Percentiles rank a stretch among this genome's conserved stretches.
phyloP scores from a whole-genome alignment of 1,139 yeast species.

The Blastobotrys aristatus region DNA sequence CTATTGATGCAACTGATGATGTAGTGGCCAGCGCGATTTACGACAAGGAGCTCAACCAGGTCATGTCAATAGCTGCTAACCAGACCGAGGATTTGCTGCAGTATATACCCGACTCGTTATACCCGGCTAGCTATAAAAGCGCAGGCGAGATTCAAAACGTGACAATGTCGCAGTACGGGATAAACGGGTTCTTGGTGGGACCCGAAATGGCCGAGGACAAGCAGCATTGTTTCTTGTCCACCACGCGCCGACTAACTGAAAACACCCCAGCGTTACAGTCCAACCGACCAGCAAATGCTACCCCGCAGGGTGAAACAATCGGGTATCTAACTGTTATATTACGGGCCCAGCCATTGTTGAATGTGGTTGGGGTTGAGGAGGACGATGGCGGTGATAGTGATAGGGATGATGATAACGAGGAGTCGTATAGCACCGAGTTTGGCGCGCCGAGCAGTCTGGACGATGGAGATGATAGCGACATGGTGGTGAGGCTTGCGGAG shows the following conservation, averaged over 20 bases:
- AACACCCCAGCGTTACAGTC: slow-evolving; percentile 24
- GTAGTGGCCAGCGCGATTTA: slow-evolving; percentile 26
- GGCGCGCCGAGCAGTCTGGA: too few species aligned
- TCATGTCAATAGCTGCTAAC: slow-evolving; percentile 15
- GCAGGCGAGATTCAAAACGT: slow-evolving; percentile 12
- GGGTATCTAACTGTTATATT: slow-evolving; percentile 71
- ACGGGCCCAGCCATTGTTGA: slow-evolving; percentile 49
- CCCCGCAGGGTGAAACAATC: slow-evolving; percentile 37
- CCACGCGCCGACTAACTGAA: slow-evolving; percentile 25
- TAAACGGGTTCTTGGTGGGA: slow-evolving; percentile 23
- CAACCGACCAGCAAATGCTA: neutral
- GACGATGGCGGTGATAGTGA: slow-evolving; percentile 16
- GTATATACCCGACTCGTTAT: slow-evolving; percentile 20
- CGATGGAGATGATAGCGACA: slow-evolving; percentile 36
- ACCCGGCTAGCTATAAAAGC: slow-evolving; percentile 19
- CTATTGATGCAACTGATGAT: slow-evolving; percentile 27
- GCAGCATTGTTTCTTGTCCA: slow-evolving; percentile 9
- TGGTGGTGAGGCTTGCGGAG: slow-evolving; percentile 25
- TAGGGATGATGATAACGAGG: too few species aligned
- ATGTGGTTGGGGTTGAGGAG: slow-evolving; percentile 46
- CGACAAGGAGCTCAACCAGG: slow-evolving; percentile 17
- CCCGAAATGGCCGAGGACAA: slow-evolving; percentile 15
- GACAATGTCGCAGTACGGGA: slow-evolving; percentile 10
- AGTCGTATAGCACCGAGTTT: too few species aligned
- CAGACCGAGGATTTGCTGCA: slow-evolving; percentile 6